A percentile compares a stretch with the other conserved stretches of the same genome.
Conservation (phyloP, 495 filamentous ascomycete species). For the Daldinia decipiens region DNA sequence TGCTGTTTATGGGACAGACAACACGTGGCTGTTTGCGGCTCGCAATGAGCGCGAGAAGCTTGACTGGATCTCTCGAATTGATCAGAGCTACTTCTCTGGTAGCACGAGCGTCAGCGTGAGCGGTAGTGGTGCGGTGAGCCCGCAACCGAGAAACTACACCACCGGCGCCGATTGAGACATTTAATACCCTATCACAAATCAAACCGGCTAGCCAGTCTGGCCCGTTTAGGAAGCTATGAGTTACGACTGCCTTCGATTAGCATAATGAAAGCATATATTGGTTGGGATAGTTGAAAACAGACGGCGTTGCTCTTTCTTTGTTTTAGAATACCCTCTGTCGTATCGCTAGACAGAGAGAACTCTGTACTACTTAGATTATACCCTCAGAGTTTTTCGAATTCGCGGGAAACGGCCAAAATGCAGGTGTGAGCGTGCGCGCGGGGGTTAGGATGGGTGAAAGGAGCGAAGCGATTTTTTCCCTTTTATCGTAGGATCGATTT, state of each 20-base stretch:
- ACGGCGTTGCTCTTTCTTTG: slow-evolving; percentile 32
- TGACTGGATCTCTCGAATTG: slow-evolving; percentile 91
- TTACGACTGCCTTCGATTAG: slow-evolving; percentile 40
- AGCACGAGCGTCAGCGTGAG: slow-evolving; percentile 43
- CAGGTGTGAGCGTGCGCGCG: slow-evolving; percentile 3
- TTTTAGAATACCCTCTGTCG: slow-evolving; percentile 42
- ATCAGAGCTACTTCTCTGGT: slow-evolving; percentile 60
- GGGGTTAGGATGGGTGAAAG: background rate
- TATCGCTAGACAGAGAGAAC: slow-evolving; percentile 17
- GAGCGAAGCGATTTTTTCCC: slow-evolving; percentile 14
- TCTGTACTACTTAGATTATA: slow-evolving; percentile 38
- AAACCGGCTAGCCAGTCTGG: slow-evolving; percentile 26
- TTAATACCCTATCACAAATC: slow-evolving; percentile 13
- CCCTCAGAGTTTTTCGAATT: slow-evolving; percentile 31
- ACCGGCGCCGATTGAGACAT: slow-evolving; percentile 28
- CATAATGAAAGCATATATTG: slow-evolving; percentile 45
- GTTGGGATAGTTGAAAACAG: slow-evolving; percentile 44
- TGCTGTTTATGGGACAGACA: slow-evolving; percentile 91
- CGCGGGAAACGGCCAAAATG: slow-evolving; percentile 25
- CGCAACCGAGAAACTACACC: slow-evolving; percentile 39
- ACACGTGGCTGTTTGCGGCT: slow-evolving; percentile 93
- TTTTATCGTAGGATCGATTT: slow-evolving; percentile 20
- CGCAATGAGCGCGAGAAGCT: slow-evolving; percentile 87
- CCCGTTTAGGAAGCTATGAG: slow-evolving; percentile 38
- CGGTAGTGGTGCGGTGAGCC: slow-evolving; percentile 48